These are phyloP conservation scores for Boechera retrofracta DNA, from an alignment of 345 rosid species.

Conservation along the genomic window DNA sequence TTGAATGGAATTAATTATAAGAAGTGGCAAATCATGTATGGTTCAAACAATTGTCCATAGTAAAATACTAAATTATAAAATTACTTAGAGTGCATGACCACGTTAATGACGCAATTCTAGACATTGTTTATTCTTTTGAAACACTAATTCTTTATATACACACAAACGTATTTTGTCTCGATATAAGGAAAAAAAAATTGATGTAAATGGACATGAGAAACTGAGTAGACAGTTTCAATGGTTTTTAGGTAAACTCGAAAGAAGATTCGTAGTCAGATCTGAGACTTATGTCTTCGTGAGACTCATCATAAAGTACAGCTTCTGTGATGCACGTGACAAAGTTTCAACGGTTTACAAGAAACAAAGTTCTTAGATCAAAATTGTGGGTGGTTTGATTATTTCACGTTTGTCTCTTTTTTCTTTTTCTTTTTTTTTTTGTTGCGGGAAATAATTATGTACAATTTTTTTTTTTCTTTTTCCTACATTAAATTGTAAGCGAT, in stretches of 20 bases:
- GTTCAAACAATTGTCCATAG: neutral
- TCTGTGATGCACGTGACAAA: neutral
- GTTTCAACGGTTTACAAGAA: neutral
- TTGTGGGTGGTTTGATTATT: slow-evolving; percentile 11
- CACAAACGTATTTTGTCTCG: neutral
- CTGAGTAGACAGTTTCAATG: slow-evolving; percentile 16
- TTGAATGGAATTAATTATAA: slow-evolving; percentile 2
- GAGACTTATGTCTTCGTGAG: slow-evolving; percentile 29
- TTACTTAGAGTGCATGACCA: slow-evolving; percentile 17
- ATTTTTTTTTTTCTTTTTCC: neutral
- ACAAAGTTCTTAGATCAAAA: neutral
- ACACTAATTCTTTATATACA: neutral
- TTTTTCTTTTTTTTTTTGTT: neutral
- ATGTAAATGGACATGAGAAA: neutral
- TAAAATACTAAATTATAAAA: too few species aligned
- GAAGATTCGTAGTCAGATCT: slow-evolving; percentile 25
- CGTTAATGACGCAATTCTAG: slow-evolving; percentile 24
- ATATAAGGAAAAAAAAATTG: neutral
- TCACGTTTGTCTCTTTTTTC: neutral
- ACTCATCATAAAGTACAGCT: slow-evolving; percentile 1
- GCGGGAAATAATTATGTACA: neutral
- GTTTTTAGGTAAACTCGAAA: slow-evolving; percentile 1
- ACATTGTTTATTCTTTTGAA: neutral
- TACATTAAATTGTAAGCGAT: neutral
- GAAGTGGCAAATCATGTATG: slow-evolving; percentile 13